Conservation (phyloP, 2,329 filamentous ascomycete species). For the Eurotiales sp. region DNA sequence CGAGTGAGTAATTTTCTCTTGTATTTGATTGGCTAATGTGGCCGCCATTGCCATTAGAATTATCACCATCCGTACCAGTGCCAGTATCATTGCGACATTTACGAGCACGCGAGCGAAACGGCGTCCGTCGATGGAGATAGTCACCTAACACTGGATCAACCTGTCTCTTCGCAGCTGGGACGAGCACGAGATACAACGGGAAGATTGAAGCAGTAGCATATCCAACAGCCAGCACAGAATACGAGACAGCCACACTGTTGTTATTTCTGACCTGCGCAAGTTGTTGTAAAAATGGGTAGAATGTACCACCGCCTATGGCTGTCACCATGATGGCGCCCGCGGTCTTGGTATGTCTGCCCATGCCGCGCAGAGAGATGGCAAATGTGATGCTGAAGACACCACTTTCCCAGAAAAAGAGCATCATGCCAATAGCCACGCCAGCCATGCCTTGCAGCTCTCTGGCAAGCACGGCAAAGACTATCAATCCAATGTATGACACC, state of each 20-base stretch:
- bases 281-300: conserved; percentile 54
- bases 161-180: conserved; percentile 46
- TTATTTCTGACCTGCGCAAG: conserved; percentile 39
- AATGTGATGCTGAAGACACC: conserved; percentile 59
- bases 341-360: conserved; percentile 56
- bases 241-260: conserved; percentile 42
- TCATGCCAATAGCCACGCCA: conserved; percentile 47
- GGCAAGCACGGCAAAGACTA: conserved; percentile 50
- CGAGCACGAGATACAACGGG: conserved; percentile 51
- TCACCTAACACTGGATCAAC: conserved; percentile 45
- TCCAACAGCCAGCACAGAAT: conserved; percentile 51
- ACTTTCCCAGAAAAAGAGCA: conserved; percentile 59
- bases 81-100: conserved; percentile 10
- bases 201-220: conserved; percentile 52
- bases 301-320: conserved; percentile 52
- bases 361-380: conserved; percentile 55
- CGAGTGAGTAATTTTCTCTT: conserved; percentile 9
- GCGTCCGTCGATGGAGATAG: conserved; percentile 5
- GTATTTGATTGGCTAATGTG: neutral
- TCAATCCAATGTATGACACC: conserved; percentile 50
- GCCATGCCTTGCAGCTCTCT: conserved; percentile 47
- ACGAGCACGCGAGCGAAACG: conserved; percentile 1
- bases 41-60: neutral
- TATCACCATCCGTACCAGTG: neutral
- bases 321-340: conserved; percentile 53